phyloP scores from a whole-genome alignment of 305 asterid genomes.

The Withania somnifera region DNA sequence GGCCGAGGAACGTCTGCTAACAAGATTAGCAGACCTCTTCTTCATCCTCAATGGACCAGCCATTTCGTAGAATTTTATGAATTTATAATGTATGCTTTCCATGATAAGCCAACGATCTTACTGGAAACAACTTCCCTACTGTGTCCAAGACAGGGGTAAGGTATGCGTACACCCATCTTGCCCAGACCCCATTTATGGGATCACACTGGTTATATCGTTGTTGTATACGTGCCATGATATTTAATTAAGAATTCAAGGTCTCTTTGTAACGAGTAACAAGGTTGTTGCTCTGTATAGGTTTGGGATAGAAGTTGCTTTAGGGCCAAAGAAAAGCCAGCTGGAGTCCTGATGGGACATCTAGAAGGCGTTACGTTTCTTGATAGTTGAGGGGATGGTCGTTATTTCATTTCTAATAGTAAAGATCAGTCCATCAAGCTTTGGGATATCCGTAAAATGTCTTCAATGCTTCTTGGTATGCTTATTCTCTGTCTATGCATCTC shows the following conservation, averaged over 20 bases:
- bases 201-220: neutral
- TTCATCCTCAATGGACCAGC: too few species aligned
- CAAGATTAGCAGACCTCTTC: too few species aligned
- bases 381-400: conserved; percentile 78
- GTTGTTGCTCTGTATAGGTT: conserved; percentile 33
- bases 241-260: neutral
- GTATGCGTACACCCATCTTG: neutral
- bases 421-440: conserved; percentile 83
- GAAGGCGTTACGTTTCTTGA: conserved; percentile 83
- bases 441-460: conserved; percentile 85
- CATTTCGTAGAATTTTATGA: too few species aligned
- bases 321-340: conserved; percentile 62
- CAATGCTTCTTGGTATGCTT: conserved; percentile 40
- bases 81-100: too few species aligned
- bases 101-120: neutral
- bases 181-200: neutral
- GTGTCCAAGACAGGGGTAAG: neutral
- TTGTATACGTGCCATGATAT: neutral
- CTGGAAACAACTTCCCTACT: neutral
- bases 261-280: conserved; percentile 1
- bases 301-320: conserved; percentile 87
- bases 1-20: neutral
- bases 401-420: conserved; percentile 82
- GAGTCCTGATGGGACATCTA: conserved; percentile 72
- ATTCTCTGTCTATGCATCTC: neutral